These are phyloP conservation scores for Debaryomyces maramus DNA, from an alignment of 805 yeast genomes.

Conservation along the genomic window DNA sequence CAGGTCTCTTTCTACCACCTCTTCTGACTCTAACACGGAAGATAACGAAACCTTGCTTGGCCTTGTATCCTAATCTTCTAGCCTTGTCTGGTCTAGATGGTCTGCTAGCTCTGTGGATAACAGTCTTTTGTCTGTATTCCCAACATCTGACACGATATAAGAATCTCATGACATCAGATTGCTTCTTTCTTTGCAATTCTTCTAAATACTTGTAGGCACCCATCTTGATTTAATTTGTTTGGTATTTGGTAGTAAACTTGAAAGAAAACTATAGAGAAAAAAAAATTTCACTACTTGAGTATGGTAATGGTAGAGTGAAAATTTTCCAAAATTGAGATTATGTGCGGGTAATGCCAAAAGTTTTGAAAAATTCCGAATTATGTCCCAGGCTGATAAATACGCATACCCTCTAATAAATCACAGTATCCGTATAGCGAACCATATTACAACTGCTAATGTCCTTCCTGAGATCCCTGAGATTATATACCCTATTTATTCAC, in stretches of 20 bases:
- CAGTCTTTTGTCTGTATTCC: conserved; percentile 99
- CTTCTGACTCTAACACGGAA: conserved; percentile 99
- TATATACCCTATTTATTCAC: no score
- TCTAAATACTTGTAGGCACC: conserved; percentile 99
- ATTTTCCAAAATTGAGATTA: background rate
- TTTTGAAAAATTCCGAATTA: no score
- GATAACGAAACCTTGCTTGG: conserved; percentile 99
- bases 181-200: conserved; percentile 99
- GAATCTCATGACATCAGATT: conserved; percentile 99
- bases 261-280: background rate
- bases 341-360: background rate
- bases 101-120: conserved; percentile 97
- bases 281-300: no score
- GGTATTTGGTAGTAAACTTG: conserved; percentile 3
- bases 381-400: no score
- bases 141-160: conserved; percentile 99
- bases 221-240: conserved; percentile 49
- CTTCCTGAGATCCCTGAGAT: no score
- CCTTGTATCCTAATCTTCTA: conserved; percentile 99
- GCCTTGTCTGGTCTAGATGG: conserved; percentile 99
- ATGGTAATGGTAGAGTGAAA: background rate
- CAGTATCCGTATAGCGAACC: no score
- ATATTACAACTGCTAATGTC: no score
- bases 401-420: no score
- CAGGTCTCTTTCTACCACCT: conserved; percentile 99